Conservation (phyloP, 805 yeast species). For the Teunomyces kruisii region DNA sequence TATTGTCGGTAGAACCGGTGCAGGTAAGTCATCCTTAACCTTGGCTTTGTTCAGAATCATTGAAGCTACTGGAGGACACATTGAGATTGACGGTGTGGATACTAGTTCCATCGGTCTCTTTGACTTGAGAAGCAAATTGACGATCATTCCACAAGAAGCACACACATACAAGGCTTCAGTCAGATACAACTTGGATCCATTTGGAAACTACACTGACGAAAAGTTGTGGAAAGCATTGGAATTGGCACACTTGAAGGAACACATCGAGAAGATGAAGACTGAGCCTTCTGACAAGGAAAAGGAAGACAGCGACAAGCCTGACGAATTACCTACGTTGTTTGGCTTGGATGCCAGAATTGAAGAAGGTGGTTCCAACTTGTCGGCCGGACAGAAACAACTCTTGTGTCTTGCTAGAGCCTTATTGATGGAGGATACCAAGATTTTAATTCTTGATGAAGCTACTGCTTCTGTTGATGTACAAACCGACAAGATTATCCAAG, state of each 20-base stretch:
- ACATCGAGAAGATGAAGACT: slow-evolving; percentile 39
- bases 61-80: slow-evolving; percentile 37
- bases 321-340: slow-evolving; percentile 31
- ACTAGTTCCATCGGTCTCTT: slow-evolving; percentile 38
- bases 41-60: slow-evolving; percentile 45
- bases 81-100: slow-evolving; percentile 34
- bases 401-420: slow-evolving; percentile 82
- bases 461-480: slow-evolving; percentile 89
- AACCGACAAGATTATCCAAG: slow-evolving; percentile 74
- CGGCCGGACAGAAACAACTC: slow-evolving; percentile 54
- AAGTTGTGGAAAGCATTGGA: slow-evolving; percentile 43
- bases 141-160: slow-evolving; percentile 47
- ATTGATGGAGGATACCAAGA: slow-evolving; percentile 53
- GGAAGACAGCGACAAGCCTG: slow-evolving; percentile 13
- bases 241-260: slow-evolving; percentile 43
- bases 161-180: slow-evolving; percentile 46
- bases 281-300: slow-evolving; percentile 26
- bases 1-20: slow-evolving; percentile 48
- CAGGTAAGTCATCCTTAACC: slow-evolving; percentile 46
- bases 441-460: slow-evolving; percentile 78
- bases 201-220: slow-evolving; percentile 32
- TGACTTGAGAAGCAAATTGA: slow-evolving; percentile 42
- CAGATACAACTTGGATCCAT: slow-evolving; percentile 43
- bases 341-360: slow-evolving; percentile 42
- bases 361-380: slow-evolving; percentile 51